Percentiles rank a stretch among this genome's conserved stretches.
Evolutionary conservation across 2,329 filamentous ascomycete genomes (phyloP).

Genomic region (Alternaria gansuensis): DNA sequence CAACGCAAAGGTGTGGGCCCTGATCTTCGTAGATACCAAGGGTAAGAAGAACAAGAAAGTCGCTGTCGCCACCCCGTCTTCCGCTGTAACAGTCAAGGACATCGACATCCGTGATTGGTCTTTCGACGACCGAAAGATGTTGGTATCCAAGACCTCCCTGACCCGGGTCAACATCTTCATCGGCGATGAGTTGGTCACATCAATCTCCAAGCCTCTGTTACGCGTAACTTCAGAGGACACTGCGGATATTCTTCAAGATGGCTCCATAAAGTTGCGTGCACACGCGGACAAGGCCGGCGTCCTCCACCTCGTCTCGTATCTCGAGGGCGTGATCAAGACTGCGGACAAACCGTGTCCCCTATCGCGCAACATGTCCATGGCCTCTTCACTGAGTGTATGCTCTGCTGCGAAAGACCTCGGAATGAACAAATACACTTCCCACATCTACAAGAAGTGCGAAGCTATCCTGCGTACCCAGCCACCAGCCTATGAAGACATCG

Average conservation of each 20-base stretch:
- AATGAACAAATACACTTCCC: not conserved
- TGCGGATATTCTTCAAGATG: not conserved
- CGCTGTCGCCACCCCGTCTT: not conserved
- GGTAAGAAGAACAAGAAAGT: not conserved
- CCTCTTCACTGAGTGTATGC: not conserved
- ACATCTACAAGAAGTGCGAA: not conserved
- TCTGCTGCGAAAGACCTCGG: rapidly evolving
- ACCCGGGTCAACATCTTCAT: rapidly evolving
- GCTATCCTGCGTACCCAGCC: not conserved
- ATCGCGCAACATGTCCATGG: not conserved
- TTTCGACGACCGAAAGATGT: not conserved
- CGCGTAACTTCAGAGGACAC: not conserved
- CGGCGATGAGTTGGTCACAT: not conserved
- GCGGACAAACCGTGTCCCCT: rapidly evolving
- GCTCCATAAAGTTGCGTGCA: rapidly evolving
- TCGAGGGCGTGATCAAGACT: rapidly evolving
- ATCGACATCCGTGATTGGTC: not conserved
- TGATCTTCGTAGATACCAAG: not conserved
- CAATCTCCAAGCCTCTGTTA: not conserved
- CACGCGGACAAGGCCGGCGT: not conserved
- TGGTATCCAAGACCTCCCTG: not conserved
- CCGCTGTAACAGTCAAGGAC: not conserved
- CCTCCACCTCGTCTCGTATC: rapidly evolving
- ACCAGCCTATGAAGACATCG: not conserved
- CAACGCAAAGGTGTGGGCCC: not conserved